phyloP scores from a whole-genome alignment of 1,284 basidiomycete genomes.

The Ganoderma sp. region DNA sequence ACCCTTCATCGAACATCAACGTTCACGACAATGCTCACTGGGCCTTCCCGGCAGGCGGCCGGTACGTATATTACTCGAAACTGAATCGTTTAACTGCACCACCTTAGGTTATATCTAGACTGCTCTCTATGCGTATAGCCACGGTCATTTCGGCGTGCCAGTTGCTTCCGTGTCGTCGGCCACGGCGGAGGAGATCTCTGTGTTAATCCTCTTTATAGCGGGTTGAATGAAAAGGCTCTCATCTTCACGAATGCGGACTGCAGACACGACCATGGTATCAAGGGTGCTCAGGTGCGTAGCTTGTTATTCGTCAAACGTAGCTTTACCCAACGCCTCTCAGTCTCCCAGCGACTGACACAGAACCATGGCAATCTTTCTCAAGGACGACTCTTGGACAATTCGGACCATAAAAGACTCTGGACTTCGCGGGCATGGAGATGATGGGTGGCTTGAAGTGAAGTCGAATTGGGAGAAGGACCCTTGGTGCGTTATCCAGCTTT shows the following conservation, averaged over 20 bases:
- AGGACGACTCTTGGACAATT: slow-evolving; percentile 92
- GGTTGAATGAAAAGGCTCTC: neutral
- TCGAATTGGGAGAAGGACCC: slow-evolving; percentile 84
- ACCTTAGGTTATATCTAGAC: too few species aligned
- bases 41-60: neutral
- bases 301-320: neutral
- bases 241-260: slow-evolving; percentile 91
- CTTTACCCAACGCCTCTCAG: slow-evolving; percentile 48
- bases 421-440: slow-evolving; percentile 87
- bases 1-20: too few species aligned
- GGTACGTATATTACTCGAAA: too few species aligned
- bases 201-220: too few species aligned
- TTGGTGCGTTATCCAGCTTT: slow-evolving; percentile 53
- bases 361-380: slow-evolving; percentile 94
- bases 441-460: slow-evolving; percentile 91
- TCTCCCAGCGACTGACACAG: slow-evolving; percentile 96
- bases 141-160: too few species aligned
- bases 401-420: slow-evolving; percentile 94
- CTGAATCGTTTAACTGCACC: too few species aligned
- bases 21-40: too few species aligned
- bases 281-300: slow-evolving; percentile 76
- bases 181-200: too few species aligned
- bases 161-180: too few species aligned
- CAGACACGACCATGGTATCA: slow-evolving; percentile 86
- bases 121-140: too few species aligned